phyloP scores from a whole-genome alignment of 2,329 filamentous ascomycete species.

The Talaromyces sp. region DNA sequence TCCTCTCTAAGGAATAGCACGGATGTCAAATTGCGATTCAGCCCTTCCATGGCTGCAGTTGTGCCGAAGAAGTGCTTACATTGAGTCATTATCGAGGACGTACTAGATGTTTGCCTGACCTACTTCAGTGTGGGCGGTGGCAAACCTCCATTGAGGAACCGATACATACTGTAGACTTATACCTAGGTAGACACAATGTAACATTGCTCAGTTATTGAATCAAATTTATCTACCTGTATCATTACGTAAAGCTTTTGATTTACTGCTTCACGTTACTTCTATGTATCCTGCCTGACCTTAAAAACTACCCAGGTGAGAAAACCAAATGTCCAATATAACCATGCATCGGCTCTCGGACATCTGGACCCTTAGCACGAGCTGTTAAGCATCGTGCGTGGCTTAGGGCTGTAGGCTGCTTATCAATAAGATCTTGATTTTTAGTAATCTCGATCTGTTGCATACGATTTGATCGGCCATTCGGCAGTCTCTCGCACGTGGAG shows the following conservation, averaged over 20 bases:
- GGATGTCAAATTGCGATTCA: constrained; percentile 99
- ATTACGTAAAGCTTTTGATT: too few species aligned
- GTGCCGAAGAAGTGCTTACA: constrained; percentile 99
- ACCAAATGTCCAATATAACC: too few species aligned
- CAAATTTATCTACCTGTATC: not conserved
- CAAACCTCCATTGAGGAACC: constrained; percentile 48
- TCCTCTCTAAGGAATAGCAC: constrained; percentile 61
- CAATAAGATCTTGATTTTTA: not conserved
- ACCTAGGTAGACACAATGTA: not conserved
- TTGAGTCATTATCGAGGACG: constrained; percentile 43
- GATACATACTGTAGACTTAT: constrained; percentile 33
- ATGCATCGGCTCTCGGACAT: too few species aligned
- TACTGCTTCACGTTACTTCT: too few species aligned
- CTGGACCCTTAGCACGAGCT: not conserved
- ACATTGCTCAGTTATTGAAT: not conserved
- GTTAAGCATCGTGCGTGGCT: not conserved
- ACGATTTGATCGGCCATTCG: not conserved
- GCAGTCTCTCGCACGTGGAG: not conserved
- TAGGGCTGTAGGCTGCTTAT: constrained; percentile 3
- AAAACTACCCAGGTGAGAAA: too few species aligned
- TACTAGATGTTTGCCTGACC: constrained; percentile 45
- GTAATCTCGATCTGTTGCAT: not conserved
- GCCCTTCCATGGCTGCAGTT: constrained; percentile 78
- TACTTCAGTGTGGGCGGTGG: constrained; percentile 33
- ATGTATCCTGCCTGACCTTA: too few species aligned